A percentile compares a stretch with the other conserved stretches of the same genome.
Evolutionary conservation across 345 rosid species (phyloP).

Genomic region (Triadica sebifera): DNA sequence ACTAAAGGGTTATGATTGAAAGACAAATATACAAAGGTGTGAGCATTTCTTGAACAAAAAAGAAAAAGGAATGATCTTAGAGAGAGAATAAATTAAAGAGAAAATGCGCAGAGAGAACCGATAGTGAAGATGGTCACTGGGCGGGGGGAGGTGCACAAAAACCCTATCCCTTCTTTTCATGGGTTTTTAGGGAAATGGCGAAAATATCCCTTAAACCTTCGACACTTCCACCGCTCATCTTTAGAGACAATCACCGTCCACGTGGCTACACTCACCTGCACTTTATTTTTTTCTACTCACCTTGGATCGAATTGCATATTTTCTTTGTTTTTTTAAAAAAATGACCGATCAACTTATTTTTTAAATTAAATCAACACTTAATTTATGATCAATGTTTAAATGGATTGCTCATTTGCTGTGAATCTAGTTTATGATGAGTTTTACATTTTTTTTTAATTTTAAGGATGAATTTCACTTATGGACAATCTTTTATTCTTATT

Average conservation of each 20-base stretch:
- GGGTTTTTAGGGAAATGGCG: conserved; percentile 21
- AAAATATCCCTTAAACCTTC: conserved; percentile 19
- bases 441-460: no score
- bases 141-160: conserved; percentile 15
- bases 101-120: conserved; percentile 6
- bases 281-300: not conserved
- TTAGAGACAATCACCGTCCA: conserved; percentile 22
- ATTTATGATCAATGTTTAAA: no score
- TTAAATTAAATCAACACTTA: no score
- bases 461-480: no score
- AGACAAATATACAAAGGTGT: not conserved
- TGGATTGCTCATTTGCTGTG: no score
- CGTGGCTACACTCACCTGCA: conserved; percentile 35
- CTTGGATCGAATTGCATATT: not conserved
- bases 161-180: not conserved
- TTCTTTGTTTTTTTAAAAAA: no score
- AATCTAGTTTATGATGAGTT: no score
- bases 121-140: not conserved
- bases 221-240: conserved; percentile 46
- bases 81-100: conserved; percentile 1
- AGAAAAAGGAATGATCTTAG: not conserved
- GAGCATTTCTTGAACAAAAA: not conserved
- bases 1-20: not conserved
- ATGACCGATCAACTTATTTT: no score
- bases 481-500: no score